Evolutionary conservation across 1,284 basidiomycete genomes (phyloP).

Genomic region (Tremellales sp.): DNA sequence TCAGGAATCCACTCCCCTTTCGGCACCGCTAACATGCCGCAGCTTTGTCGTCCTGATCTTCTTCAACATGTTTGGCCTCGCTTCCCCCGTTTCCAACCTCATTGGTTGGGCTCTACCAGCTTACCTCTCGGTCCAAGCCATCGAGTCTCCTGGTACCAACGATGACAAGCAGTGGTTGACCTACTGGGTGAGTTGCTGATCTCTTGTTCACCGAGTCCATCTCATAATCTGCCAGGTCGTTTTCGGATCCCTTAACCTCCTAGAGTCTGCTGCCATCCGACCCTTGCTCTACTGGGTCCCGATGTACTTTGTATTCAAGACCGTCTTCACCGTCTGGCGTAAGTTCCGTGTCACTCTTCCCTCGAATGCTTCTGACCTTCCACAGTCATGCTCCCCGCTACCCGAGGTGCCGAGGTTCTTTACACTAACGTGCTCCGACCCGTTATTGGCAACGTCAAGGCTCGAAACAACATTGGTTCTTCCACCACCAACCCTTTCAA

Average conservation of each 20-base stretch:
- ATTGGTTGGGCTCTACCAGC: conserved; percentile 52
- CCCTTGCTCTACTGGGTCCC: conserved; percentile 49
- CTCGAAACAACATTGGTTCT: conserved; percentile 15
- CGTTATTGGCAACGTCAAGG: conserved; percentile 54
- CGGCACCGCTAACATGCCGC: conserved; percentile 1
- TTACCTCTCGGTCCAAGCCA: conserved; percentile 50
- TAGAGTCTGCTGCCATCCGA: conserved; percentile 46
- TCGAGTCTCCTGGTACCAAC: conserved; percentile 48
- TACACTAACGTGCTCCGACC: conserved; percentile 68
- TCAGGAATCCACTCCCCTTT: no score
- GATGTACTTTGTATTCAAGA: conserved; percentile 87
- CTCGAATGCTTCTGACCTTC: not conserved
- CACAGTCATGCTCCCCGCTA: conserved; percentile 45
- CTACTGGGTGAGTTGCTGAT: conserved; percentile 45
- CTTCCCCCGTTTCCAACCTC: conserved; percentile 47
- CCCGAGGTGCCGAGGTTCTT: conserved; percentile 67
- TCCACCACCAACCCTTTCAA: conserved; percentile 28
- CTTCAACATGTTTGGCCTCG: conserved; percentile 51
- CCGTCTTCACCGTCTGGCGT: conserved; percentile 75
- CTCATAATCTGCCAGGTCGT: conserved; percentile 32
- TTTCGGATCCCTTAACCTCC: conserved; percentile 49
- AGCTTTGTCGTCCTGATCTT: conserved; percentile 48
- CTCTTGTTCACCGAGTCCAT: conserved; percentile 1
- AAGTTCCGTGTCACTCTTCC: conserved; percentile 14
- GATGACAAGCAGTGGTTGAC: conserved; percentile 53